A percentile compares a stretch with the other conserved stretches of the same genome.
These are phyloP conservation scores for Gossypium lobatum DNA, from an alignment of 441 rosid genomes.

Conservation along the genomic window DNA sequence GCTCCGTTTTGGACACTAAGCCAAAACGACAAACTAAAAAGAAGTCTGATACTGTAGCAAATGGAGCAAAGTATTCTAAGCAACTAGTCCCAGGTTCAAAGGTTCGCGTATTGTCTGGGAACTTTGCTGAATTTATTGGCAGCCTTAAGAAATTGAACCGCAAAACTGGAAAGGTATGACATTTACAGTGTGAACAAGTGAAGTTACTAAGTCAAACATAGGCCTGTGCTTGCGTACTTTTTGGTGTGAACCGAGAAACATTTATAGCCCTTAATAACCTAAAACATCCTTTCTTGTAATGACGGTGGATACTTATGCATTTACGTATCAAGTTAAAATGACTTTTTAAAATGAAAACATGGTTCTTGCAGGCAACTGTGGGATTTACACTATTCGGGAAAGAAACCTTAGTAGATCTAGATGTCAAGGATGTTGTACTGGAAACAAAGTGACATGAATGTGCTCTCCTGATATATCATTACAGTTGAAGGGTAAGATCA, in stretches of 20 bases:
- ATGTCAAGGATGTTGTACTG: conserved; percentile 61
- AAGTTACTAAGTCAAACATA: not conserved
- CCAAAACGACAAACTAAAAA: conserved; percentile 29
- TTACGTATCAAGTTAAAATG: not conserved
- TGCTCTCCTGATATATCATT: conserved; percentile 10
- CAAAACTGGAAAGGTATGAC: conserved; percentile 58
- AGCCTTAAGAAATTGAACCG: conserved; percentile 64
- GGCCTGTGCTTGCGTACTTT: not conserved
- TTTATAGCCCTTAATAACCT: not conserved
- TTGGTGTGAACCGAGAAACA: not conserved
- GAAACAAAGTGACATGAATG: conserved; percentile 22
- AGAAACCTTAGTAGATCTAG: conserved; percentile 71
- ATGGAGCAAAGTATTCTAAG: conserved; percentile 26
- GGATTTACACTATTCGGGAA: conserved; percentile 73
- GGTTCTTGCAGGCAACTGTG: conserved; percentile 70
- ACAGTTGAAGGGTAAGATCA: conserved; percentile 17
- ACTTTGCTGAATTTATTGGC: conserved; percentile 66
- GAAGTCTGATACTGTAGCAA: conserved; percentile 22
- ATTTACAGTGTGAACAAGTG: conserved; percentile 6
- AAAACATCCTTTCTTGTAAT: not conserved
- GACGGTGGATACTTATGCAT: not conserved
- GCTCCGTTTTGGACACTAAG: conserved; percentile 26
- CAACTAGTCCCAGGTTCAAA: conserved; percentile 51
- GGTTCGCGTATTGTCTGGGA: conserved; percentile 68
- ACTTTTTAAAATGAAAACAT: not conserved